Evolutionary conservation across 768 basidiomycete genomes (phyloP).

Genomic region (Paxillus rubicundulus): DNA sequence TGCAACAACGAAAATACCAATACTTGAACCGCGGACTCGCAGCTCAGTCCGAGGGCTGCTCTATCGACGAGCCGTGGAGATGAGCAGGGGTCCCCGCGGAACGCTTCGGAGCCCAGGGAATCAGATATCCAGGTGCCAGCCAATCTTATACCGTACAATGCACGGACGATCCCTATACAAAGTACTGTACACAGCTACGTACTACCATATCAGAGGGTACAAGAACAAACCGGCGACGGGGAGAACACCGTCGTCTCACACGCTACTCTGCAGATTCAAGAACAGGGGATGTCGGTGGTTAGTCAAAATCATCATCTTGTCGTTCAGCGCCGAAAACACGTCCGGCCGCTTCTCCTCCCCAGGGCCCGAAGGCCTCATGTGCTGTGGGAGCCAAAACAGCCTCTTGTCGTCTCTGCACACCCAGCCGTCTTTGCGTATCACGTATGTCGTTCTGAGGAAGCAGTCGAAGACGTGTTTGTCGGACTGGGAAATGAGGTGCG

Average conservation of each 20-base stretch:
- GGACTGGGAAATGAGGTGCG: conserved; percentile 7
- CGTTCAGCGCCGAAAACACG: not conserved
- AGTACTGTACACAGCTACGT: too few species aligned
- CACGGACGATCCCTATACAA: too few species aligned
- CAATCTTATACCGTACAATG: too few species aligned
- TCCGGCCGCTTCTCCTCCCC: not conserved
- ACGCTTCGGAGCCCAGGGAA: too few species aligned
- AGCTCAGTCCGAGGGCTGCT: too few species aligned
- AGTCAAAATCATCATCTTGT: conserved; percentile 8
- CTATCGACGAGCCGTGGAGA: too few species aligned
- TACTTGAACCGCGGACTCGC: not conserved
- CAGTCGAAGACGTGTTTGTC: conserved; percentile 2
- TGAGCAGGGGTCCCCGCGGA: too few species aligned
- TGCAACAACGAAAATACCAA: not conserved
- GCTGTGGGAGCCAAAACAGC: conserved; percentile 12
- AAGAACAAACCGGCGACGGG: too few species aligned
- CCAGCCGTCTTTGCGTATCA: conserved; percentile 12
- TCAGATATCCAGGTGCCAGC: too few species aligned
- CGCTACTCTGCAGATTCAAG: not conserved
- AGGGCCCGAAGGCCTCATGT: conserved; percentile 6
- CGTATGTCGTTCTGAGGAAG: conserved; percentile 1
- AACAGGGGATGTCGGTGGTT: conserved; percentile 4
- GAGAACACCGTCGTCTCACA: not conserved
- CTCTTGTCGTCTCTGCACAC: conserved; percentile 5
- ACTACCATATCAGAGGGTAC: too few species aligned